Conservation (phyloP, 768 basidiomycete genomes). For the Chiua virens region DNA sequence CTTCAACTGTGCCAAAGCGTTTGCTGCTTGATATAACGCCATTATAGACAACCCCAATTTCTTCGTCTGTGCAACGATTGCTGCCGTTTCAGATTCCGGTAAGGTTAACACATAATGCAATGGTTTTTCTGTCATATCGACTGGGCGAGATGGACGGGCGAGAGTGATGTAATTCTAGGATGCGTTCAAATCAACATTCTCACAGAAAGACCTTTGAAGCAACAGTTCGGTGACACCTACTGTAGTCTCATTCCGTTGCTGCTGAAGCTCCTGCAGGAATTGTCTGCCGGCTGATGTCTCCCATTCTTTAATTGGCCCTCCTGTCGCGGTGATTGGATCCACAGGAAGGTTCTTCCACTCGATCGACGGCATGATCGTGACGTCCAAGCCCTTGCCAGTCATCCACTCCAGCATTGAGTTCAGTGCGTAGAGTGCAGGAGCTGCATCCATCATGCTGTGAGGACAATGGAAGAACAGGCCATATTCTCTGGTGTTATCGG, state of each 20-base stretch:
- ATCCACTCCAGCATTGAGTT: conserved; percentile 25
- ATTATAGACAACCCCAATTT: conserved; percentile 12
- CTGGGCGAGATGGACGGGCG: conserved; percentile 4
- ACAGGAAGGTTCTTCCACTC: conserved; percentile 29
- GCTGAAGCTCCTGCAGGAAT: conserved; percentile 14
- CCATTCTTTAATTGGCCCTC: conserved; percentile 20
- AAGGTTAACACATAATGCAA: not conserved
- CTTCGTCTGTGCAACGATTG: conserved; percentile 10
- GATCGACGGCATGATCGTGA: conserved; percentile 10
- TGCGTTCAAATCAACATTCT: not conserved
- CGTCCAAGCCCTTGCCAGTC: conserved; percentile 8
- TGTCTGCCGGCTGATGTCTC: conserved; percentile 2
- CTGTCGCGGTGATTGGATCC: conserved; percentile 26
- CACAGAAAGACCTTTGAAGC: not conserved
- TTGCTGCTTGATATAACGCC: conserved; percentile 21
- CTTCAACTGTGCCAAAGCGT: conserved; percentile 21
- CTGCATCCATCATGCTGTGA: conserved; percentile 22
- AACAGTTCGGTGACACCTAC: conserved; percentile 5
- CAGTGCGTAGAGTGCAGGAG: conserved; percentile 22
- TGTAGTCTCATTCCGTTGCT: not conserved
- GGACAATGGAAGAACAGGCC: conserved; percentile 25
- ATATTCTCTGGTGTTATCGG: conserved; percentile 4
- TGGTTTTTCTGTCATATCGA: conserved; percentile 10
- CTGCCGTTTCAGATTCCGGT: conserved; percentile 12
- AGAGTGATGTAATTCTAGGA: conserved; percentile 8